Evolutionary conservation across 2,329 filamentous ascomycete species (phyloP), one percentile per base, ranked within the genome.

Genomic region (Nakataea oryzae): DNA sequence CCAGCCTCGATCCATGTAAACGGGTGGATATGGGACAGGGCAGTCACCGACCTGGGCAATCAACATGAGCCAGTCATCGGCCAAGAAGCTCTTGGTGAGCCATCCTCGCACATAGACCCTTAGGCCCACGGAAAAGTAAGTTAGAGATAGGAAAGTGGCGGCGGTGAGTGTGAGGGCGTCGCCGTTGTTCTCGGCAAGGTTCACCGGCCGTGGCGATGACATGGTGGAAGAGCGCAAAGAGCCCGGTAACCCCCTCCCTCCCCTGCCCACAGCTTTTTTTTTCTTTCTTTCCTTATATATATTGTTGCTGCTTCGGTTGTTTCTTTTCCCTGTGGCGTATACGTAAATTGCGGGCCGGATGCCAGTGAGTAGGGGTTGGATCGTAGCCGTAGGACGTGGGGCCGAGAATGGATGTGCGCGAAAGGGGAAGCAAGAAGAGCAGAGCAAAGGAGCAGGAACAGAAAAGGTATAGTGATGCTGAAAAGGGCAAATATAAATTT

Each of bases 21-120:
- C 55, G 2, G 21, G 21, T 3, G 28, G n/a, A 14, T 21, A 1
- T 21, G 34, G 34, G 34, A 41, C 17, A 17, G 41, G 41, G 8
- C 21, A 50, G n/a, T n/a, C n/a, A 58, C 56, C 13, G 21, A 81
- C 79, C 72, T 80, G 79, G 32, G 76, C 75, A 63, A 76, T 66
- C 56, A 82, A 65, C 79, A 83, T 82, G 64, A 82, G 71, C 79
- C 80, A 82, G 71, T 83, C 80, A 69, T 83, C 80, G n/a, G 71
- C 64, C 66, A 79, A 74, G 62, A 81, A 79, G 60, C 71, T 71
- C 50, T 76, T 78, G 64, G 76, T 79, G 65, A 81, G 67, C 27
- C 74, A 69, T 6, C 70, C 70, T 63, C 78, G 72, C 14, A 78
- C 78, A 67, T 79, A 80, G n/a, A 69, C 73, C 62, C 78, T 72